A percentile compares a stretch with the other conserved stretches of the same genome.
Conservation (phyloP, 2,329 filamentous ascomycete genomes). For the Clonostachys chloroleuca region DNA sequence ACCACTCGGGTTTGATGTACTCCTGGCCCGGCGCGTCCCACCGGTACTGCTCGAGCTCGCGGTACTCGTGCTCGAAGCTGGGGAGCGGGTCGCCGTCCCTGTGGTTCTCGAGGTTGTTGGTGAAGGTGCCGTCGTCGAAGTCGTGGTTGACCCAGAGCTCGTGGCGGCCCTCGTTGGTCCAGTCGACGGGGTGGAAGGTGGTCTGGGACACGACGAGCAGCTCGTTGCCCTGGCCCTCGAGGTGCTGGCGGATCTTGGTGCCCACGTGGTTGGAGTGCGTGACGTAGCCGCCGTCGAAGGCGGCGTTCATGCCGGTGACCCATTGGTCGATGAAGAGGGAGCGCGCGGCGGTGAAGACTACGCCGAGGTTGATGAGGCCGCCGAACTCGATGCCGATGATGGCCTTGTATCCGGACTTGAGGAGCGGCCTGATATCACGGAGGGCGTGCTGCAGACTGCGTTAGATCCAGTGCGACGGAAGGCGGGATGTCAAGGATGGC, state of each 20-base stretch:
- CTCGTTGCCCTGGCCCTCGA: slow-evolving; percentile 10
- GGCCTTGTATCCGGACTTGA: slow-evolving; percentile 8
- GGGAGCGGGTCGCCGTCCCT: slow-evolving; percentile 1
- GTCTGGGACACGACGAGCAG: slow-evolving; percentile 14
- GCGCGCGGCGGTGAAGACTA: slow-evolving; percentile 12
- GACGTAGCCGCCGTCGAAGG: slow-evolving; percentile 17
- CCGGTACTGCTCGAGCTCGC: not conserved
- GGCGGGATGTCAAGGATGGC: no score
- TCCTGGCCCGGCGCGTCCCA: slow-evolving; percentile 10
- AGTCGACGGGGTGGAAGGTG: slow-evolving; percentile 14
- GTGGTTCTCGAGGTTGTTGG: slow-evolving; percentile 1
- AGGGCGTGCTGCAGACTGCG: slow-evolving; percentile 2
- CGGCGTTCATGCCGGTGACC: slow-evolving; percentile 14
- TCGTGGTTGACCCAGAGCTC: slow-evolving; percentile 8
- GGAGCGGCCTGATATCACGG: slow-evolving; percentile 4
- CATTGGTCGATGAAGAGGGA: slow-evolving; percentile 9
- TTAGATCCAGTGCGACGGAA: no score
- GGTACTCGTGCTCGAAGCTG: slow-evolving; percentile 1
- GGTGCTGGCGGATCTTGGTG: slow-evolving; percentile 32
- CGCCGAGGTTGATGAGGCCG: slow-evolving; percentile 11
- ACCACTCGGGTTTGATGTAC: not conserved
- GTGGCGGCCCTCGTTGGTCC: slow-evolving; percentile 4
- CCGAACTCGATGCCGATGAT: slow-evolving; percentile 8
- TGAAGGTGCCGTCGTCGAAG: slow-evolving; percentile 6
- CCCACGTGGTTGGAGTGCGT: slow-evolving; percentile 16